These are phyloP conservation scores for Truncatella angustata DNA, from an alignment of 2,329 filamentous ascomycete genomes.

Conservation along the genomic window DNA sequence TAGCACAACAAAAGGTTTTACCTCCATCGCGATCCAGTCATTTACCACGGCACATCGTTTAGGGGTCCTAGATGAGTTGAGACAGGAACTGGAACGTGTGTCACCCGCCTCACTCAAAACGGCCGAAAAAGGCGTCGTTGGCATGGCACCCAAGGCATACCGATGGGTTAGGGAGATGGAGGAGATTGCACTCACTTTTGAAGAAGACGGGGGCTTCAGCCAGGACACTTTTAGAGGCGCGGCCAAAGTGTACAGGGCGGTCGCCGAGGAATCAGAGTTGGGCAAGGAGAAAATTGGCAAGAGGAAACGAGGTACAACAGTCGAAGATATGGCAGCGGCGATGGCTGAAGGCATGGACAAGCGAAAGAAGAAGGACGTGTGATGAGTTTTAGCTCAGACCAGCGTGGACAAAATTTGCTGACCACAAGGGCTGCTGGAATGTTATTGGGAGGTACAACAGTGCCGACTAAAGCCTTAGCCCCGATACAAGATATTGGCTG, in stretches of 20 bases:
- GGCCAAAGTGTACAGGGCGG: slow-evolving; percentile 58
- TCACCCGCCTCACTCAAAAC: slow-evolving; percentile 44
- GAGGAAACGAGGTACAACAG: slow-evolving; percentile 53
- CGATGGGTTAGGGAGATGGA: slow-evolving; percentile 77
- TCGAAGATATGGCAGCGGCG: slow-evolving; percentile 54
- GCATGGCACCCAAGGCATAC: slow-evolving; percentile 73
- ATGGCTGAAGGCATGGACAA: slow-evolving; percentile 28
- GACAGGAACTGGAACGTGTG: slow-evolving; percentile 50
- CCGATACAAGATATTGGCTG: no score
- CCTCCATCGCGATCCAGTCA: slow-evolving; percentile 66
- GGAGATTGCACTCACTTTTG: slow-evolving; percentile 68
- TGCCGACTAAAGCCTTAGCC: no score
- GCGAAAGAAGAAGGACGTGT: slow-evolving; percentile 29
- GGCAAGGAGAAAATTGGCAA: slow-evolving; percentile 57
- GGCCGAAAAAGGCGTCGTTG: slow-evolving; percentile 50
- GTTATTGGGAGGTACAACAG: no score
- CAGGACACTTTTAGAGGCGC: slow-evolving; percentile 56
- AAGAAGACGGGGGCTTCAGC: slow-evolving; percentile 61
- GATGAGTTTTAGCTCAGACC: no score
- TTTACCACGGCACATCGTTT: slow-evolving; percentile 67
- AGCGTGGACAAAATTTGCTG: no score
- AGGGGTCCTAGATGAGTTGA: slow-evolving; percentile 59
- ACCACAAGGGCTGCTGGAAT: no score
- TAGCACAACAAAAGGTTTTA: slow-evolving; percentile 61
- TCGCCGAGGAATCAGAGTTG: slow-evolving; percentile 56